Evolutionary conservation across 2,329 filamentous ascomycete genomes (phyloP).

Genomic region (Grosmannia serpens): DNA sequence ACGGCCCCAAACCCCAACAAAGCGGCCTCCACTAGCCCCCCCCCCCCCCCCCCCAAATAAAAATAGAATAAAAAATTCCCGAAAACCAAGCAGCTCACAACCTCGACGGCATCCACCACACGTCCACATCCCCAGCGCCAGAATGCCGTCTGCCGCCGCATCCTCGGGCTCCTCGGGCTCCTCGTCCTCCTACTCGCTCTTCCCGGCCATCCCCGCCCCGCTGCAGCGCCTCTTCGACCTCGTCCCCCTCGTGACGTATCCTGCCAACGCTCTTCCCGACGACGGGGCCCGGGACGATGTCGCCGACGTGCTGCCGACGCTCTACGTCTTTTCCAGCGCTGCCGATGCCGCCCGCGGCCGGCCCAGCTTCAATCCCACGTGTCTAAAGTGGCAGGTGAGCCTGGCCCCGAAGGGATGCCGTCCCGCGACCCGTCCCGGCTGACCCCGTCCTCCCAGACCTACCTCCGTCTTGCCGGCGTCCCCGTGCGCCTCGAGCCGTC

Average conservation of each 20-base stretch:
- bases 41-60: too few relatives aligned
- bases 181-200: constrained; percentile 20
- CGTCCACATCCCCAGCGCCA: neutral
- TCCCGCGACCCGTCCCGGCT: too few relatives aligned
- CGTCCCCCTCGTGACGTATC: constrained; percentile 70
- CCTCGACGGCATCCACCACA: neutral
- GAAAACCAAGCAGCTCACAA: neutral
- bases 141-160: neutral
- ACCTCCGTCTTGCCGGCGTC: constrained; percentile 65
- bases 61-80: neutral
- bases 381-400: constrained; percentile 89
- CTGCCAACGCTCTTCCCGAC: constrained; percentile 61
- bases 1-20: neutral
- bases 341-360: constrained; percentile 47
- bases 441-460: constrained; percentile 44
- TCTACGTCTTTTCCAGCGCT: constrained; percentile 67
- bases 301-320: constrained; percentile 30
- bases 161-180: neutral
- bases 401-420: too few relatives aligned
- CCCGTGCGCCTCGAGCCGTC: constrained; percentile 57
- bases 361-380: constrained; percentile 83
- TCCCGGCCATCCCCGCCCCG: constrained; percentile 50
- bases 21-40: neutral
- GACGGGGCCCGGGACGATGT: constrained; percentile 23
- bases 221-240: constrained; percentile 73